A percentile compares a stretch with the other conserved stretches of the same genome.
These are phyloP conservation scores for Colletotrichum costaricense DNA, from an alignment of 2,329 filamentous ascomycete species.

Conservation along the genomic window DNA sequence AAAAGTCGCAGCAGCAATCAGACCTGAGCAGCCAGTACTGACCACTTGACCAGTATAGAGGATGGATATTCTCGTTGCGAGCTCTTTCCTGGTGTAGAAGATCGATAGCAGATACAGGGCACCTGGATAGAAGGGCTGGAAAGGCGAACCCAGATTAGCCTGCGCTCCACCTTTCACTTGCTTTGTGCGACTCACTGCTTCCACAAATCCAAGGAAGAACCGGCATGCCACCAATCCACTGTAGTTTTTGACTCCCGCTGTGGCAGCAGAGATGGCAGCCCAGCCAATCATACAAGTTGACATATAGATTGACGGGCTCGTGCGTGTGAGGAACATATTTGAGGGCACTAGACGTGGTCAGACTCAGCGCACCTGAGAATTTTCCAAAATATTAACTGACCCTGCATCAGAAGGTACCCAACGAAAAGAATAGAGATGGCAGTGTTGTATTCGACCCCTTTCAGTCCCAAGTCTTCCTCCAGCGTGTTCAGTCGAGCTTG, in stretches of 20 bases:
- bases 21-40: conserved; percentile 28
- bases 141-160: background rate
- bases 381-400: too few species aligned
- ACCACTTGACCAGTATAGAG: conserved; percentile 26
- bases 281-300: conserved; percentile 53
- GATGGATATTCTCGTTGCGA: conserved; percentile 21
- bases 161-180: background rate
- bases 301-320: conserved; percentile 54
- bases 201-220: conserved; percentile 29
- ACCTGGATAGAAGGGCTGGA: conserved; percentile 26
- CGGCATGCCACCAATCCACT: conserved; percentile 14
- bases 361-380: background rate
- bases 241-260: conserved; percentile 22
- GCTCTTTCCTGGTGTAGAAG: conserved; percentile 31
- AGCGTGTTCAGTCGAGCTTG: conserved; percentile 39
- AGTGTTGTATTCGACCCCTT: conserved; percentile 38
- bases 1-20: conserved; percentile 23
- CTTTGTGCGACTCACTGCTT: conserved; percentile 2
- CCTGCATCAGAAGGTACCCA: conserved; percentile 52
- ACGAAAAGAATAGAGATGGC: conserved; percentile 40
- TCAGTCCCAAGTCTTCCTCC: conserved; percentile 37
- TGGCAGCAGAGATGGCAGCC: conserved; percentile 47
- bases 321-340: conserved; percentile 57
- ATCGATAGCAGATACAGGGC: conserved; percentile 25
- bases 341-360: conserved; percentile 41